A percentile compares a stretch with the other conserved stretches of the same genome.
phyloP scores from a whole-genome alignment of 2,329 filamentous ascomycete genomes.

The Sphaerostilbella broomeana region DNA sequence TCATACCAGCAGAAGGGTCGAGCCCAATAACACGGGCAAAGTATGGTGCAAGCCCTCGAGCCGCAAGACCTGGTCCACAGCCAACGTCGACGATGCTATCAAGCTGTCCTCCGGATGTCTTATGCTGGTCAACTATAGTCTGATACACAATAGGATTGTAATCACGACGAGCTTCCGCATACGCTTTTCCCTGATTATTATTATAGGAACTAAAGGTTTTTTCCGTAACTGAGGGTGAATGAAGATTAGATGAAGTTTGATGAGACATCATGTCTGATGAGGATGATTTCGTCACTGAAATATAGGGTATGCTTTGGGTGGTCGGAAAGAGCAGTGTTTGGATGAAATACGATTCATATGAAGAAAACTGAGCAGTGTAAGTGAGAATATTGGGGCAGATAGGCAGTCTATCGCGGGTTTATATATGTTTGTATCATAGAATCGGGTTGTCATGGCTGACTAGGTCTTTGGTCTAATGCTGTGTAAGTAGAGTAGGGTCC shows the following conservation, averaged over 20 bases:
- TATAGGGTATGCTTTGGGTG: too few relatives aligned
- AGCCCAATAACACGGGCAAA: slow-evolving; percentile 43
- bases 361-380: too few relatives aligned
- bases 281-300: too few relatives aligned
- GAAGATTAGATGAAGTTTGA: slow-evolving; percentile 1
- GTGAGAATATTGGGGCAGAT: too few relatives aligned
- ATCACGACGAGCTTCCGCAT: slow-evolving; percentile 34
- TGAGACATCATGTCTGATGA: neutral
- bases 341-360: too few relatives aligned
- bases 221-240: slow-evolving; percentile 6
- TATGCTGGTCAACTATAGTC: slow-evolving; percentile 40
- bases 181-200: slow-evolving; percentile 34
- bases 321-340: too few relatives aligned
- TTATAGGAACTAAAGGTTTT: slow-evolving; percentile 41
- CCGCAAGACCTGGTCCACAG: slow-evolving; percentile 48
- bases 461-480: too few relatives aligned
- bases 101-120: slow-evolving; percentile 36
- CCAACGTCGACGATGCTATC: slow-evolving; percentile 46
- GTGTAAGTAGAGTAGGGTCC: too few relatives aligned
- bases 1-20: slow-evolving; percentile 49
- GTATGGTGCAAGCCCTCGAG: slow-evolving; percentile 36
- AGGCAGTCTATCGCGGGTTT: too few relatives aligned
- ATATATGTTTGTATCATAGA: too few relatives aligned
- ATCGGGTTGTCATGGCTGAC: too few relatives aligned
- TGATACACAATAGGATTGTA: slow-evolving; percentile 44